Conservation (phyloP, 2,329 filamentous ascomycete genomes). For the Anthostomella pinea region DNA sequence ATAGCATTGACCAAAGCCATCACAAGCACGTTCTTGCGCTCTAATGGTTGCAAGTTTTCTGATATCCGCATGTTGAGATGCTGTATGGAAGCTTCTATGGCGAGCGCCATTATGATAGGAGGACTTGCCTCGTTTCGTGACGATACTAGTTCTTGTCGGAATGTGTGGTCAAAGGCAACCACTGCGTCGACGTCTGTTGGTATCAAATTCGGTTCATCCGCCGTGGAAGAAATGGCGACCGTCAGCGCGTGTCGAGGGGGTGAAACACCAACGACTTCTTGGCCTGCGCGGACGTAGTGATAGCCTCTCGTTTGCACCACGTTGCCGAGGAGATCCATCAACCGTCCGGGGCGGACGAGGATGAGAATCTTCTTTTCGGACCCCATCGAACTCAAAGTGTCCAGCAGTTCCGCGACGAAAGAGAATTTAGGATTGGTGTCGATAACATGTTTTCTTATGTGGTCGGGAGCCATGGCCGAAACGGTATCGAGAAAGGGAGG, state of each 20-base stretch:
- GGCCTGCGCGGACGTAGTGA: slow-evolving; percentile 28
- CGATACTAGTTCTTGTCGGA: slow-evolving; percentile 34
- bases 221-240: slow-evolving; percentile 43
- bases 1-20: slow-evolving; percentile 31
- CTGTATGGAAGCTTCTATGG: slow-evolving; percentile 52
- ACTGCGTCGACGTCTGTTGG: slow-evolving; percentile 46
- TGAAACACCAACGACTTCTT: slow-evolving; percentile 15
- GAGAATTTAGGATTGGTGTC: slow-evolving; percentile 59
- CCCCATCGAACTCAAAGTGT: slow-evolving; percentile 37
- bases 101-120: slow-evolving; percentile 48
- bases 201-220: slow-evolving; percentile 35
- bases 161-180: slow-evolving; percentile 53
- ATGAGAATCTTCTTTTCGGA: slow-evolving; percentile 50
- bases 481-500: slow-evolving; percentile 51
- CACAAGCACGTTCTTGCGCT: slow-evolving; percentile 46
- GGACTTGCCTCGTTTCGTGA: slow-evolving; percentile 24
- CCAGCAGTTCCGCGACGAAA: slow-evolving; percentile 56
- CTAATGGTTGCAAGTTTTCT: slow-evolving; percentile 37
- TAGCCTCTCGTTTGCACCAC: slow-evolving; percentile 41
- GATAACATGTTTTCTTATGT: slow-evolving; percentile 51
- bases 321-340: slow-evolving; percentile 51
- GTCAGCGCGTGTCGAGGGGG: slow-evolving; percentile 24
- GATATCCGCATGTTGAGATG: slow-evolving; percentile 50
- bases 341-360: slow-evolving; percentile 47
- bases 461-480: slow-evolving; percentile 37